phyloP scores from a whole-genome alignment of 305 asterid species.

The Solanum chacoense region DNA sequence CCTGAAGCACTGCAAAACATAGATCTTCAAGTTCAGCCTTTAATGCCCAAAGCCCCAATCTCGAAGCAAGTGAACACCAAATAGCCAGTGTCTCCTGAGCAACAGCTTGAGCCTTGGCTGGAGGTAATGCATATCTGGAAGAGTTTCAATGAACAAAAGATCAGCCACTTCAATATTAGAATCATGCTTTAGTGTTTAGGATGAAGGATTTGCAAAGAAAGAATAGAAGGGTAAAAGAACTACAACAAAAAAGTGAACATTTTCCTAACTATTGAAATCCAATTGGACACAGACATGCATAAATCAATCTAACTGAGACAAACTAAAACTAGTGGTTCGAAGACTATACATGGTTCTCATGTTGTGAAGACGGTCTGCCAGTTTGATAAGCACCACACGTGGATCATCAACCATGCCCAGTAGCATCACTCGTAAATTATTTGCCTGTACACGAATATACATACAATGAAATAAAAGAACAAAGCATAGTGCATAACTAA shows the following conservation, averaged over 20 bases:
- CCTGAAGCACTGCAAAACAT: constrained; percentile 98
- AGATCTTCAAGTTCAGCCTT: constrained; percentile 99
- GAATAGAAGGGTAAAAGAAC: neutral
- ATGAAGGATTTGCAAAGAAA: constrained; percentile 2
- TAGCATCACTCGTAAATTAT: constrained; percentile 89
- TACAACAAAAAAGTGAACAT: neutral
- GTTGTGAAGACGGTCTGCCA: constrained; percentile 97
- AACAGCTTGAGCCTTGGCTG: constrained; percentile 79
- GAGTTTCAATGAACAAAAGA: neutral
- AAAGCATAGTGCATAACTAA: neutral
- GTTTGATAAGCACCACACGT: constrained; percentile 96
- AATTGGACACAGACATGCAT: neutral
- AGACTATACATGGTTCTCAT: constrained; percentile 86
- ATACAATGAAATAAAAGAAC: neutral
- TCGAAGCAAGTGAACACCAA: constrained; percentile 97
- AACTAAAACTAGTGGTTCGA: constrained; percentile 5
- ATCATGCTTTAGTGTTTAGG: neutral
- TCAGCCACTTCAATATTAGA: neutral
- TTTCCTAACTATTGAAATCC: neutral
- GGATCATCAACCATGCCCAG: constrained; percentile 99
- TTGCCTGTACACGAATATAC: constrained; percentile 44
- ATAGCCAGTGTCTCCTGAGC: constrained; percentile 89
- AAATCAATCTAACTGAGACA: neutral
- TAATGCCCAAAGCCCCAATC: constrained; percentile 94
- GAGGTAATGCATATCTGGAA: constrained; percentile 77